These are phyloP conservation scores for Kazachstania sp. DNA, from an alignment of 1,139 yeast species.

Conservation along the genomic window DNA sequence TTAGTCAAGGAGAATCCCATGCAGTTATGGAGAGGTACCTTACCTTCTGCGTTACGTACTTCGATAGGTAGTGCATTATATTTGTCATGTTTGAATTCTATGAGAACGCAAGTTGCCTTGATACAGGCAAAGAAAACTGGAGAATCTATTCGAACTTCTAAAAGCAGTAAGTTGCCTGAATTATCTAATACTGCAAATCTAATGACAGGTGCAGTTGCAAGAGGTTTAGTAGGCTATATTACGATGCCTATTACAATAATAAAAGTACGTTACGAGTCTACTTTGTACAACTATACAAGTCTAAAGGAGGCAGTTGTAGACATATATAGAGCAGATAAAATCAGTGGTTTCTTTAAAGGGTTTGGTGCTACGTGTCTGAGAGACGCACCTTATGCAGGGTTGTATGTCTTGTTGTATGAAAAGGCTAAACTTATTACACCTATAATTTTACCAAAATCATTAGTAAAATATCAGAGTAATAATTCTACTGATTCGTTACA, in stretches of 20 bases:
- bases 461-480: constrained; percentile 11
- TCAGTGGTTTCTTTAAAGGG: constrained; percentile 74
- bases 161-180: constrained; percentile 49
- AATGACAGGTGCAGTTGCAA: constrained; percentile 65
- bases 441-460: constrained; percentile 20
- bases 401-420: constrained; percentile 80
- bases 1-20: constrained; percentile 28
- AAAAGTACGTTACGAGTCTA: constrained; percentile 81
- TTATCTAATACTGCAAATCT: constrained; percentile 64
- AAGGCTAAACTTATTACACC: constrained; percentile 48
- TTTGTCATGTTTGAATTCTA: constrained; percentile 57
- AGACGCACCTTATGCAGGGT: constrained; percentile 95
- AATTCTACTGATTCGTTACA: constrained; percentile 8
- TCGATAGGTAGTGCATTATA: constrained; percentile 88
- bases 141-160: constrained; percentile 3
- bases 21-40: constrained; percentile 85
- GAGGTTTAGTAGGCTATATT: constrained; percentile 74
- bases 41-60: constrained; percentile 83
- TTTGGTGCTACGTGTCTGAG: constrained; percentile 79
- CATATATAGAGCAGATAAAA: constrained; percentile 45
- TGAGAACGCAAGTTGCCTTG: constrained; percentile 40
- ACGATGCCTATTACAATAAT: constrained; percentile 99
- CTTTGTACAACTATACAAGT: constrained; percentile 60
- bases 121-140: constrained; percentile 30
- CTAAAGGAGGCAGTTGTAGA: constrained; percentile 52